Percentiles rank a stretch among this genome's conserved stretches.
These are phyloP conservation scores for Pyronema omphalodes DNA, from an alignment of 495 filamentous ascomycete species.

Conservation along the genomic window DNA sequence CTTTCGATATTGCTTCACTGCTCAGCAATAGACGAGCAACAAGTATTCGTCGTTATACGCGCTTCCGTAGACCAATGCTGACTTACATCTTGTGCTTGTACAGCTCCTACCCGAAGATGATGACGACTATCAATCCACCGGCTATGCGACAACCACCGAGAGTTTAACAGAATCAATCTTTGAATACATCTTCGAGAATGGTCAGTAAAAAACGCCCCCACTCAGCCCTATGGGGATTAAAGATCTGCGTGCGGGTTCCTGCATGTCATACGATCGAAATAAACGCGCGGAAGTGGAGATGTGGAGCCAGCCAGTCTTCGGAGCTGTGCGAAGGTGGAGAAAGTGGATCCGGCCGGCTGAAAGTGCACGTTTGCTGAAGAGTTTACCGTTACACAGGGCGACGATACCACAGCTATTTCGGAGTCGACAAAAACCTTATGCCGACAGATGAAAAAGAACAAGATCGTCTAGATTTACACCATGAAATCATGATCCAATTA, in stretches of 20 bases:
- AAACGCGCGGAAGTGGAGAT: neutral
- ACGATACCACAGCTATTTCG: constrained; percentile 29
- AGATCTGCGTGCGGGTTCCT: too few species aligned
- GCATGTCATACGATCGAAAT: too few species aligned
- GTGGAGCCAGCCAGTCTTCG: neutral
- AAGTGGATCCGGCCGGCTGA: neutral
- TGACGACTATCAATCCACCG: neutral
- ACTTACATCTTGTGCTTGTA: neutral
- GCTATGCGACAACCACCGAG: neutral
- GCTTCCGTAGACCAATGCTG: neutral
- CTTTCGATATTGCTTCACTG: neutral
- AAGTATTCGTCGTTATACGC: neutral
- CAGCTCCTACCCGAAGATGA: neutral
- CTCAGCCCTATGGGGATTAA: neutral
- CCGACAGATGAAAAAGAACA: constrained; percentile 6
- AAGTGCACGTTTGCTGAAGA: neutral
- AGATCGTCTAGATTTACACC: constrained; percentile 14
- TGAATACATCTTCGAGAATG: constrained; percentile 32
- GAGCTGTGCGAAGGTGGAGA: neutral
- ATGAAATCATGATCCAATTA: constrained; percentile 7
- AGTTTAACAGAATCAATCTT: neutral
- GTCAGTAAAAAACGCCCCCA: constrained; percentile 5
- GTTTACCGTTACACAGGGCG: constrained; percentile 10
- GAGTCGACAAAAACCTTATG: too few species aligned
- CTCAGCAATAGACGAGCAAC: neutral